Evolutionary conservation across 148 eudicot genomes (phyloP), one percentile per base, ranked within the genome.

Genomic region (Mesembryanthemum crystallinum): DNA sequence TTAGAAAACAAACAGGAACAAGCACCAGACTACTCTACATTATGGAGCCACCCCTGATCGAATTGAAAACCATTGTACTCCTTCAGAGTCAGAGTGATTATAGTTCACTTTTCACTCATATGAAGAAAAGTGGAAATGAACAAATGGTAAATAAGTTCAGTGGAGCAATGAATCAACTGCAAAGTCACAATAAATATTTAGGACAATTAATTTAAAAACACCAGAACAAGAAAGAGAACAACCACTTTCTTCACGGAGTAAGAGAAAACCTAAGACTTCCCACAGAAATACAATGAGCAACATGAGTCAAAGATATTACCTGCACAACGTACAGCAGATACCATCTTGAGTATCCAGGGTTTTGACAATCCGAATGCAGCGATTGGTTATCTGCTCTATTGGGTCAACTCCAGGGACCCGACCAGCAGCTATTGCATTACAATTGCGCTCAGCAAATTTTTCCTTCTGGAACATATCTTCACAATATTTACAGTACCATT

Each of bases 391-490:
- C 75, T 90, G 87, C 67, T 82, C 90, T 25, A 92, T 72, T 23
- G 91, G 86, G 76, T 91, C 90, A 47, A 84, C 80, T 59, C 97
- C 97, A 12, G 88, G 82, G 70, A 88, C 75, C 28, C 97, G 85
- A 64, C 97, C 97, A 75, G 97, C 97, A 76, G 97, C 97, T 61
- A 92, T 82, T 30, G 97, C 92, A 83, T 92, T 89, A 20, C 86
- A 87, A 76, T 85, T 86, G 33, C 55, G 82, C 78, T 85, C 96
- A 29, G 87, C 96, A 67, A 64, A 84, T 69, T 82, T 89, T 66
- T 85, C 92, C 83, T 77, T 83, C 76, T 85, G 81, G 29, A 84
- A 80, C 83, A 75, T 86, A 61, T 79, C 85, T 39, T 80, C 77
- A 69, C 98, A 93, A 74, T 86, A 85, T 74, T 71, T 84, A 62